Percentiles rank a stretch among this genome's conserved stretches.
Evolutionary conservation across 306 rosid genomes (phyloP).

Genomic region (Luffa acutangula): DNA sequence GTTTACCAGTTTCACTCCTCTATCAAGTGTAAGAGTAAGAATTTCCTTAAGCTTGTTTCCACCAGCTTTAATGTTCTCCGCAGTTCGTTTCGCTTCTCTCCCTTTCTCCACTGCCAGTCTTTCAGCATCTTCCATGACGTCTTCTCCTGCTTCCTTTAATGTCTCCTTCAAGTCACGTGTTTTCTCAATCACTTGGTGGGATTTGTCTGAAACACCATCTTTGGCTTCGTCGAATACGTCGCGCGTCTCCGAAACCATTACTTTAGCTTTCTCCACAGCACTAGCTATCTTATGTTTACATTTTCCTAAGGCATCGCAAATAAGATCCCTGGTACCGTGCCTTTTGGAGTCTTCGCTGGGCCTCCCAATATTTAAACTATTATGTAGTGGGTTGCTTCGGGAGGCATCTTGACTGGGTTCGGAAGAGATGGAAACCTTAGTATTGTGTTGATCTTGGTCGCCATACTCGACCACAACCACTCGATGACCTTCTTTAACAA

Average conservation of each 20-base stretch:
- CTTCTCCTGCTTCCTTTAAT: slow-evolving; percentile 12
- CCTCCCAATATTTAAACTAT: not conserved
- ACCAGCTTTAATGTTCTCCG: slow-evolving; percentile 1
- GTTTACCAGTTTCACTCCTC: not conserved
- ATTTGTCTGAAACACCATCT: not conserved
- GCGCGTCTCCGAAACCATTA: slow-evolving; percentile 10
- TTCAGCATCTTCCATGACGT: not conserved
- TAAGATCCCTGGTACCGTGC: slow-evolving; percentile 29
- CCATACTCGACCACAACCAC: slow-evolving; percentile 57
- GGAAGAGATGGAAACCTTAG: slow-evolving; percentile 55
- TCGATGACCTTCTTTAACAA: slow-evolving; percentile 51
- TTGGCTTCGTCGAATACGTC: not conserved
- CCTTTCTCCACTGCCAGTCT: not conserved
- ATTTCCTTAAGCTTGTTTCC: not conserved
- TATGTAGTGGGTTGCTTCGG: not conserved
- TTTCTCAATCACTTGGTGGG: not conserved
- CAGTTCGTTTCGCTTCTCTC: not conserved
- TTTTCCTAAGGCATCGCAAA: slow-evolving; percentile 58
- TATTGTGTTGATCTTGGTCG: slow-evolving; percentile 41
- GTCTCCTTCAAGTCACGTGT: slow-evolving; percentile 8
- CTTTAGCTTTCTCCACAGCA: slow-evolving; percentile 38
- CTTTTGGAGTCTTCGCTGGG: not conserved
- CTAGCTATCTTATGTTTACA: slow-evolving; percentile 44
- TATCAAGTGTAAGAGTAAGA: not conserved
- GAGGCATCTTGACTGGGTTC: slow-evolving; percentile 2